Evolutionary conservation across 345 rosid genomes (phyloP).

Genomic region (Raphanus raphanistrum): DNA sequence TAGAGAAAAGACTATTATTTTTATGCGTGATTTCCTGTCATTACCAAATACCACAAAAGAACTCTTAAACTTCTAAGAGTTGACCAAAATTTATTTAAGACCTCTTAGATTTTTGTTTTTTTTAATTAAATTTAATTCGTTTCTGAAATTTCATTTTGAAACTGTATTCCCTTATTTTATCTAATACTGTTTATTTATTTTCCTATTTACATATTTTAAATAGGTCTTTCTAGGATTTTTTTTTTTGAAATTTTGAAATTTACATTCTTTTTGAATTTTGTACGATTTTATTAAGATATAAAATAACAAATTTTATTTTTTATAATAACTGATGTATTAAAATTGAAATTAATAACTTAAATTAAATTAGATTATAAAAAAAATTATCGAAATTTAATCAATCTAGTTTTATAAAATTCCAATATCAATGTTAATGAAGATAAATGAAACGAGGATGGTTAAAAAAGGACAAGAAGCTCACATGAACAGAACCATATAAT

Average conservation of each 20-base stretch:
- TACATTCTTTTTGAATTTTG: not conserved
- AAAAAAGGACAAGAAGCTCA: constrained; percentile 43
- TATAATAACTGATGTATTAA: not conserved
- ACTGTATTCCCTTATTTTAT: no score
- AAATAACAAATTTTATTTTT: no score
- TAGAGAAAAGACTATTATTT: not conserved
- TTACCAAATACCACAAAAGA: not conserved
- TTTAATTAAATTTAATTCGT: no score
- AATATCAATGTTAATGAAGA: constrained; percentile 8
- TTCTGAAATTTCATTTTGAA: not conserved
- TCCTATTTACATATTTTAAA: not conserved
- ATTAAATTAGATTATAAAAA: no score
- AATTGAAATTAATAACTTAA: not conserved
- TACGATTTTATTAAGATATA: not conserved
- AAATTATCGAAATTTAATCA: not conserved
- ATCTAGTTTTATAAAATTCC: not conserved
- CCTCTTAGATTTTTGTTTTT: not conserved
- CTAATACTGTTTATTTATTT: no score
- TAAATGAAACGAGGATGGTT: constrained; percentile 34
- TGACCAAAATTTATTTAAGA: not conserved
- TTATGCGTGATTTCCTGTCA: not conserved
- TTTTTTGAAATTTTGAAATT: no score
- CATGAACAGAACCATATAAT: constrained; percentile 44
- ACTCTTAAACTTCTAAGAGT: not conserved
- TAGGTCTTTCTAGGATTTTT: not conserved